Evolutionary conservation across 1,139 yeast species (phyloP).

Genomic region (Debaryomycetaceae sp.): DNA sequence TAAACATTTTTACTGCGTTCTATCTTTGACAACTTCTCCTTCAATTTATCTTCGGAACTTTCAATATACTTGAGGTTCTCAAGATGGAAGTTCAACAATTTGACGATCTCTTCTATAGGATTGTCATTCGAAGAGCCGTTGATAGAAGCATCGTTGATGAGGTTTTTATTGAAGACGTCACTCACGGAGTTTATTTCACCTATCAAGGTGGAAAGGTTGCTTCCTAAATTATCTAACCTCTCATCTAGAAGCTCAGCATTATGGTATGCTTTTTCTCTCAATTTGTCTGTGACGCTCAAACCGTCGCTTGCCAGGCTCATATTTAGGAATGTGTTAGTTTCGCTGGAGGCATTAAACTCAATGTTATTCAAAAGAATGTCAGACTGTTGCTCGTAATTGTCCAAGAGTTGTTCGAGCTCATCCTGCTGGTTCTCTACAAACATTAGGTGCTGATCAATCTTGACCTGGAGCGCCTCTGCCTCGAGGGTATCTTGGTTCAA

Average conservation of each 20-base stretch:
- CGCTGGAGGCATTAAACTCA: slow-evolving; percentile 23
- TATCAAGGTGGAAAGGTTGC: slow-evolving; percentile 71
- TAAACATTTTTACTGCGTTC: slow-evolving; percentile 7
- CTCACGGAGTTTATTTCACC: slow-evolving; percentile 85
- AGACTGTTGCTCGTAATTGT: slow-evolving; percentile 83
- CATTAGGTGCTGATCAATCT: slow-evolving; percentile 80
- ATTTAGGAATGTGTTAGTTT: slow-evolving; percentile 6
- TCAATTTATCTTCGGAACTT: slow-evolving; percentile 62
- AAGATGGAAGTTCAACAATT: slow-evolving; percentile 80
- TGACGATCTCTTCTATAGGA: slow-evolving; percentile 65
- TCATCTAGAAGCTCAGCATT: slow-evolving; percentile 85
- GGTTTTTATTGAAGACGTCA: slow-evolving; percentile 67
- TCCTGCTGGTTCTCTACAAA: slow-evolving; percentile 92
- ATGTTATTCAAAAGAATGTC: slow-evolving; percentile 51
- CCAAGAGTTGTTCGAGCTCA: slow-evolving; percentile 78
- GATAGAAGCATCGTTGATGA: slow-evolving; percentile 25
- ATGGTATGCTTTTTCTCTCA: slow-evolving; percentile 85
- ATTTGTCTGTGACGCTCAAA: slow-evolving; percentile 65
- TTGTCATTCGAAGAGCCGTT: slow-evolving; percentile 26
- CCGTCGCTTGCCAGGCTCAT: slow-evolving; percentile 12
- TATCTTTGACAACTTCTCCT: slow-evolving; percentile 54
- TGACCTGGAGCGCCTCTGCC: slow-evolving; percentile 82
- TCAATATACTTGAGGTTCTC: slow-evolving; percentile 90
- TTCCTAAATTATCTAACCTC: slow-evolving; percentile 72
- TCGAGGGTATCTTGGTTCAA: slow-evolving; percentile 73